Percentiles rank a stretch among this genome's conserved stretches.
Conservation (phyloP, 2,329 filamentous ascomycete genomes). For the Pseudocercospora cruenta region DNA sequence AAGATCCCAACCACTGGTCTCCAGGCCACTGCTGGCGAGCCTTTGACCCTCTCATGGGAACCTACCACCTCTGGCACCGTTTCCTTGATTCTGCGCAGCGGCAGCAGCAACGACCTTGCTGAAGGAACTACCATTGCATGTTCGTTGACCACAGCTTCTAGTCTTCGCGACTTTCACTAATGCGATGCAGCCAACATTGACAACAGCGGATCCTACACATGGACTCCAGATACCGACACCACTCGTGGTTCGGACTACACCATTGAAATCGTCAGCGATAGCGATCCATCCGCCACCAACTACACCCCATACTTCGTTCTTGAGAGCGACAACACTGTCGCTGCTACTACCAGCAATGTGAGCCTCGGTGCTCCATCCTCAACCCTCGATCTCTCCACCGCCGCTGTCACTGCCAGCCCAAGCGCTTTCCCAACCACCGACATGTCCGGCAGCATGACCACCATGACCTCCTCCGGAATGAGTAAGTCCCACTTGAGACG, state of each 20-base stretch:
- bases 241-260: conserved; percentile 53
- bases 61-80: conserved; percentile 56
- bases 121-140: conserved; percentile 36
- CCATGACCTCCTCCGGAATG: conserved; percentile 4
- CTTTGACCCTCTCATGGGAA: conserved; percentile 53
- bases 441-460: conserved; percentile 11
- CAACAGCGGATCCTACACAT: conserved; percentile 56
- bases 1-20: conserved; percentile 49
- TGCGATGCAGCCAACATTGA: conserved; percentile 46
- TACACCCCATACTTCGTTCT: conserved; percentile 58
- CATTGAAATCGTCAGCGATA: conserved; percentile 57
- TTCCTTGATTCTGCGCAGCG: conserved; percentile 51
- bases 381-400: conserved; percentile 28
- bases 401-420: conserved; percentile 32
- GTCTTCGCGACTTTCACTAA: conserved; percentile 15
- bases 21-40: conserved; percentile 50
- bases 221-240: conserved; percentile 48
- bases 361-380: conserved; percentile 39
- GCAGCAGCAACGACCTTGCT: conserved; percentile 44
- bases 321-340: conserved; percentile 48
- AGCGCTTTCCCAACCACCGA: conserved; percentile 21
- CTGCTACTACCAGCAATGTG: conserved; percentile 33
- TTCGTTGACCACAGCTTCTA: conserved; percentile 28
- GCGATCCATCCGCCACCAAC: conserved; percentile 50
- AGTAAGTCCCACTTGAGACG: not conserved